Conservation (phyloP, 345 rosid species). For the Hibiscus tridactylites region DNA sequence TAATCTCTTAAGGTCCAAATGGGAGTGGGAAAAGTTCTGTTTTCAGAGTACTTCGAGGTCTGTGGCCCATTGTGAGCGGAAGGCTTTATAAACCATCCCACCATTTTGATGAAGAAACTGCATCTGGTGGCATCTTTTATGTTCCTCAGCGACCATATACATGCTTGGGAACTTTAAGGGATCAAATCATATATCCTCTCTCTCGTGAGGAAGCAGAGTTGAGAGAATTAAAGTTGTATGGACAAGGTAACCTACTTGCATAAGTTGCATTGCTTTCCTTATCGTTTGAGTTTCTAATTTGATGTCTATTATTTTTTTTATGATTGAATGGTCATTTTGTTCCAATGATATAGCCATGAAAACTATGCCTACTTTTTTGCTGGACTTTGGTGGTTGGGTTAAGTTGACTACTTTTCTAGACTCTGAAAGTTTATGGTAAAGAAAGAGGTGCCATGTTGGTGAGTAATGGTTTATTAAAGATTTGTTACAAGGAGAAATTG, state of each 20-base stretch:
- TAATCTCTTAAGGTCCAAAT: conserved; percentile 65
- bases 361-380: not conserved
- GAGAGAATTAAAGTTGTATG: conserved; percentile 36
- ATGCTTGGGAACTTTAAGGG: conserved; percentile 95
- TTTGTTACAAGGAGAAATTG: not conserved
- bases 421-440: not conserved
- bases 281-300: conserved; percentile 6
- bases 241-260: conserved; percentile 42
- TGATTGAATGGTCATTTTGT: not conserved
- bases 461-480: not conserved
- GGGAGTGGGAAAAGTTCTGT: conserved; percentile 97
- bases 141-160: conserved; percentile 95
- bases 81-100: conserved; percentile 63
- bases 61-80: conserved; percentile 91
- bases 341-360: not conserved
- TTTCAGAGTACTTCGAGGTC: conserved; percentile 88
- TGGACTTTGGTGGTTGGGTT: not conserved
- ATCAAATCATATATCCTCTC: conserved; percentile 96
- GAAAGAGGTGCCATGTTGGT: not conserved
- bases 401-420: not conserved
- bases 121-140: conserved; percentile 70
- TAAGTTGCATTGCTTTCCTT: conserved; percentile 8
- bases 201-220: conserved; percentile 74
- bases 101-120: conserved; percentile 39
- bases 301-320: not conserved